A percentile compares a stretch with the other conserved stretches of the same genome.
Conservation (phyloP, 169 alveolate species). For the Plasmodium yoelii region DNA sequence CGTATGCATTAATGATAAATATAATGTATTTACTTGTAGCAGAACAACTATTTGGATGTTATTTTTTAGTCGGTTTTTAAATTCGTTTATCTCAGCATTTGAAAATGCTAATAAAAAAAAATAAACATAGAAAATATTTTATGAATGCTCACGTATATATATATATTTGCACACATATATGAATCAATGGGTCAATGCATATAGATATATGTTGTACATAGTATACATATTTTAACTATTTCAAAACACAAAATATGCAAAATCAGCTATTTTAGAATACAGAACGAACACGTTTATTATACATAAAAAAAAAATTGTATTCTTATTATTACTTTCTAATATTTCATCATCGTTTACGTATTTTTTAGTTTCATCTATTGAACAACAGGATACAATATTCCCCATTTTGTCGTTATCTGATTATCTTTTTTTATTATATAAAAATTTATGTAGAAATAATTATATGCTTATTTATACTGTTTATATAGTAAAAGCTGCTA, state of each 20-base stretch:
- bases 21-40: conserved; percentile 59
- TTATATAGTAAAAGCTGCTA: neutral
- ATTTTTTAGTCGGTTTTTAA: conserved; percentile 69
- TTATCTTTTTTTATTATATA: neutral
- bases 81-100: conserved; percentile 55
- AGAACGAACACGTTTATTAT: neutral
- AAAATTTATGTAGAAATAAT: conserved; percentile 22
- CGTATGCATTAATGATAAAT: neutral
- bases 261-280: neutral
- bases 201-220: neutral
- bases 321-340: conserved; percentile 61
- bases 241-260: conserved; percentile 1
- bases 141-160: neutral
- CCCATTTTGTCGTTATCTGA: conserved; percentile 39
- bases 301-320: neutral
- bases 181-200: neutral
- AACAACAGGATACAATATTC: conserved; percentile 73
- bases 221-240: neutral
- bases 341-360: conserved; percentile 72
- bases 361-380: conserved; percentile 70
- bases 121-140: neutral
- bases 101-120: conserved; percentile 49
- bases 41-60: conserved; percentile 70
- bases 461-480: conserved; percentile 12
- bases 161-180: conserved; percentile 6